These are phyloP conservation scores for Globisporangium canariense DNA, from an alignment of 352 stramenopile genomes.

Conservation along the genomic window DNA sequence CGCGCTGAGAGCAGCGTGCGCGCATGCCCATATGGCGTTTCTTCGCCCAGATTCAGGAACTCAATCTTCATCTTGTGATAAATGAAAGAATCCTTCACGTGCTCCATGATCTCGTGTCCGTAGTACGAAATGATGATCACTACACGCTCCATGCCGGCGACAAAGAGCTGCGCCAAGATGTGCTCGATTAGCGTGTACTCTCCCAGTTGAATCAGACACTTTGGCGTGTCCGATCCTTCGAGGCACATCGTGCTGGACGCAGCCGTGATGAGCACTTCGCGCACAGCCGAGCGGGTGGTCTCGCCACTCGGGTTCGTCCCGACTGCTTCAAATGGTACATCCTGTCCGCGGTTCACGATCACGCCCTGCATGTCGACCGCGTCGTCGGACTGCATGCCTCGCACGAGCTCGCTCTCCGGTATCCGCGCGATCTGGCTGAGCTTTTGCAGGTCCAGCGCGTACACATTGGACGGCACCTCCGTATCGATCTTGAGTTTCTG, in stretches of 20 bases:
- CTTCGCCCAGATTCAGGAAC: constrained; percentile 80
- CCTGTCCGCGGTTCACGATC: constrained; percentile 69
- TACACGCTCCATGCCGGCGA: constrained; percentile 77
- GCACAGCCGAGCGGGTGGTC: constrained; percentile 25
- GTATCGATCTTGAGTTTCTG: constrained; percentile 14
- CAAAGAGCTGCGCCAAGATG: constrained; percentile 75
- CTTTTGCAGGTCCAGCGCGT: constrained; percentile 64
- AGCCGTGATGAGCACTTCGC: constrained; percentile 76
- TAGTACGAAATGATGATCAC: constrained; percentile 86
- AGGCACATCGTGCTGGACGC: constrained; percentile 78
- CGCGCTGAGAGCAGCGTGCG: constrained; percentile 73
- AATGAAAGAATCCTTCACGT: constrained; percentile 72
- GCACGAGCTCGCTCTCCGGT: constrained; percentile 62
- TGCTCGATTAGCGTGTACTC: constrained; percentile 82
- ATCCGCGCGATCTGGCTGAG: constrained; percentile 63
- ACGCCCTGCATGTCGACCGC: constrained; percentile 82
- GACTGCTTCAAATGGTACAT: constrained; percentile 77
- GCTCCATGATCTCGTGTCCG: constrained; percentile 75
- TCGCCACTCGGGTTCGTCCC: constrained; percentile 41
- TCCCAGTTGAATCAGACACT: constrained; percentile 71
- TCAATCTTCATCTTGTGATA: constrained; percentile 78
- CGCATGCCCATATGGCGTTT: constrained; percentile 70
- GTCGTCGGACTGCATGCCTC: constrained; percentile 68
- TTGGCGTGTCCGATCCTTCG: constrained; percentile 73
- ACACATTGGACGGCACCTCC: constrained; percentile 78